These are phyloP conservation scores for Neurospora terricola DNA, from an alignment of 495 filamentous ascomycete species.

Conservation along the genomic window DNA sequence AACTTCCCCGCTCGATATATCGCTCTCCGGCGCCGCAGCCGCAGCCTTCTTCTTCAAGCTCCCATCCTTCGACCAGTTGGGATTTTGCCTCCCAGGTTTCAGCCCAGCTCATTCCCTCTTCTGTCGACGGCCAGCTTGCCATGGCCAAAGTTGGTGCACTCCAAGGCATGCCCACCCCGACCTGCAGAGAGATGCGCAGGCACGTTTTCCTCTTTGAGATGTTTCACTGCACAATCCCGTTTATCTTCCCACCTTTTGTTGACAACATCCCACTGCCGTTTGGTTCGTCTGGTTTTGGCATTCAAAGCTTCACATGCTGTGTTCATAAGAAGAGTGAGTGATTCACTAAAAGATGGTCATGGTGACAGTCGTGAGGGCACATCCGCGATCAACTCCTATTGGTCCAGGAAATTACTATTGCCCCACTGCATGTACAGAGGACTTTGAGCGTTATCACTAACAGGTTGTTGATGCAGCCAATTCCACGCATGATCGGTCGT, in stretches of 20 bases:
- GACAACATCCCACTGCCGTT: neutral
- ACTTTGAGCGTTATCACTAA: neutral
- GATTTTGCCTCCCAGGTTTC: neutral
- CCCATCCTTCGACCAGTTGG: neutral
- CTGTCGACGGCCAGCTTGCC: neutral
- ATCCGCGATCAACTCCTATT: neutral
- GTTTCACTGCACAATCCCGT: neutral
- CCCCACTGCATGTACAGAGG: neutral
- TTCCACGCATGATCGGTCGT: neutral
- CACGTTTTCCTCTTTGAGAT: slow-evolving; percentile 16
- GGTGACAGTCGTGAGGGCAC: neutral
- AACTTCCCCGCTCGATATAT: neutral
- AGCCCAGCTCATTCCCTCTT: slow-evolving; percentile 1
- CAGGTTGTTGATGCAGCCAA: neutral
- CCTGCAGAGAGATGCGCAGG: slow-evolving; percentile 14
- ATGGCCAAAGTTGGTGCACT: slow-evolving; percentile 5
- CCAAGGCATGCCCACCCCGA: neutral
- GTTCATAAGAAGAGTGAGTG: neutral
- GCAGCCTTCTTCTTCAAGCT: neutral
- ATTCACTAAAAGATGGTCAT: neutral
- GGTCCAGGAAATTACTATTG: neutral
- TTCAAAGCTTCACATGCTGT: neutral
- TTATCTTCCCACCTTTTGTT: neutral
- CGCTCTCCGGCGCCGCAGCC: neutral
- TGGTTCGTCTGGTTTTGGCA: neutral